Percentiles rank a stretch among this genome's conserved stretches.
Evolutionary conservation across 345 rosid genomes (phyloP).

Genomic region (Rhodamnia argentea): DNA sequence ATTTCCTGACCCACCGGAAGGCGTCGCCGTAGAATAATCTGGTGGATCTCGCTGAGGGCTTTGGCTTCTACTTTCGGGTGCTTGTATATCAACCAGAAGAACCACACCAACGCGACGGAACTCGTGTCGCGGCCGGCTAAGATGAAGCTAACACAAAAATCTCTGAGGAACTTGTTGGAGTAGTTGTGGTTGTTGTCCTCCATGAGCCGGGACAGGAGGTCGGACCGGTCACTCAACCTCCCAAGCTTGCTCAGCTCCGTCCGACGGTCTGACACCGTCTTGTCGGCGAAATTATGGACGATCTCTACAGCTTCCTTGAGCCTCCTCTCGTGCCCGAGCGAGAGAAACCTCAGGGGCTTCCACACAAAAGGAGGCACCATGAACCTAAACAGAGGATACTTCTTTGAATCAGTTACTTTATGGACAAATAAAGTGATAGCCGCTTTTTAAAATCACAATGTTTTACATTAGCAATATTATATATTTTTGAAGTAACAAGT

Average conservation of each 20-base stretch:
- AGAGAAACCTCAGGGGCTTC: conserved; percentile 55
- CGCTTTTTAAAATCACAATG: neutral
- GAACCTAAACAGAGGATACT: conserved; percentile 36
- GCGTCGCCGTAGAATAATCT: conserved; percentile 6
- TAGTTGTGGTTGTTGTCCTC: conserved; percentile 17
- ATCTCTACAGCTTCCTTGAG: conserved; percentile 37
- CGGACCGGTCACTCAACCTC: conserved; percentile 28
- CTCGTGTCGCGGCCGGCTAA: conserved; percentile 82
- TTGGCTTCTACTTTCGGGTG: conserved; percentile 46
- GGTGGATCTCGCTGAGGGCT: conserved; percentile 28
- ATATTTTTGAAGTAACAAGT: neutral
- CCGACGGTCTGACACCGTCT: conserved; percentile 26
- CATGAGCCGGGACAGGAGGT: conserved; percentile 57
- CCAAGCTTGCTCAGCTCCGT: conserved; percentile 5
- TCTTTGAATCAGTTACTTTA: neutral
- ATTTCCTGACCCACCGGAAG: neutral
- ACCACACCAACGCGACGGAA: conserved; percentile 63
- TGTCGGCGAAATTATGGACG: conserved; percentile 52
- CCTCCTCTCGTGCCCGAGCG: conserved; percentile 50
- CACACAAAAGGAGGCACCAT: conserved; percentile 53
- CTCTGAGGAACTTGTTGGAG: conserved; percentile 36
- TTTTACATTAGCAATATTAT: neutral
- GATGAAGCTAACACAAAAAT: conserved; percentile 56
- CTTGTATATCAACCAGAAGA: conserved; percentile 55
- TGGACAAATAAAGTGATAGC: neutral